Evolutionary conservation across 108 stramenopile genomes (phyloP), one percentile per base, ranked within the genome.

Genomic region (Seminavis robusta): DNA sequence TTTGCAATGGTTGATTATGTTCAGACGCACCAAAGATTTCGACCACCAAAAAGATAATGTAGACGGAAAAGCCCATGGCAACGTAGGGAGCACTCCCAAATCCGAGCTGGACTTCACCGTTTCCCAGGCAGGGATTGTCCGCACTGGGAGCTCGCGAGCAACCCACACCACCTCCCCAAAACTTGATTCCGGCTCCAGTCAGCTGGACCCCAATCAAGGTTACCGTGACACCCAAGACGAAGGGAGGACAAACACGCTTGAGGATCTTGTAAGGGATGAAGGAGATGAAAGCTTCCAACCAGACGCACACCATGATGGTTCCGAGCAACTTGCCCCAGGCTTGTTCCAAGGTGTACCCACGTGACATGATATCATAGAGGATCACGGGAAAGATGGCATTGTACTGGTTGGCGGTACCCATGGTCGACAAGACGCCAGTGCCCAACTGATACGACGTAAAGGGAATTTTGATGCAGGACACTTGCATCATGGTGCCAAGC

Each of bases 321-420:
- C 75, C 75, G 21, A 76, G 71, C 34, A 76, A 33, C 32, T 63
- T 67, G 29, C 75, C 75, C 62, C 69, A 76, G 24, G 69, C 75
- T 52, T 76, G 63, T 23, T 63, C 61, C 21, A 62, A 43, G 27
- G 40, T 59, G 37, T 59, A 63, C 27, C 67, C 71, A 32, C 19
- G 41, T 21, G 49, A 63, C 63, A 55, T 52, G 30, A 33, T 55
- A 27, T 67, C 67, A 24, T 63, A 56, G 3, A 73, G 36, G 50
- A 67, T 67, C 23, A 63, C 70, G 0, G 41, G 63, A 21, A 69
- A 68, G 21, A 73, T 63, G 28, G 71, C 71, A 27, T 73, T 62
- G 44, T 69, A 73, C 6, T 71, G 71, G 52, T 69, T 73, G 8
- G 75, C 67, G 7, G 75, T 76, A 2, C 71, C 75, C 71, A 76